phyloP scores from a whole-genome alignment of 1,284 basidiomycete species.

The Tylopilus sp. region DNA sequence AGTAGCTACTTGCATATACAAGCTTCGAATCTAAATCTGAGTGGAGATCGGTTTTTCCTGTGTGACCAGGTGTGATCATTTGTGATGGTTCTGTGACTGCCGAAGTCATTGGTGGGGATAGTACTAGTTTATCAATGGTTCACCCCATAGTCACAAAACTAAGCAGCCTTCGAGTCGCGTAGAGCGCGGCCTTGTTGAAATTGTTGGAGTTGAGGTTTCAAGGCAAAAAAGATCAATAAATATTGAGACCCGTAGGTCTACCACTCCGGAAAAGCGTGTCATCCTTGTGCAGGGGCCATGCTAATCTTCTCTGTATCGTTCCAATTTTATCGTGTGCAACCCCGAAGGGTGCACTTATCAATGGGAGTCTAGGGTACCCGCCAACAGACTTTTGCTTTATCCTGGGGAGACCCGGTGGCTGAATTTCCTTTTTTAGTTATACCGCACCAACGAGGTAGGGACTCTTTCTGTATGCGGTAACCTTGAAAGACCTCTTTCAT shows the following conservation, averaged over 20 bases:
- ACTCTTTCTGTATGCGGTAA: conserved; percentile 2
- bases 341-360: conserved; percentile 33
- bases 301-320: conserved; percentile 38
- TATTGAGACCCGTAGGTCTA: conserved; percentile 37
- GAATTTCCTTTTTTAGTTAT: not conserved
- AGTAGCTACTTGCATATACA: too few relatives aligned
- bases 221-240: conserved; percentile 26
- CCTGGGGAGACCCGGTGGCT: conserved; percentile 12
- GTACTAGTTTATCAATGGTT: too few relatives aligned
- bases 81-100: too few relatives aligned
- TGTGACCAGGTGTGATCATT: too few relatives aligned
- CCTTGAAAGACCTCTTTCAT: too few relatives aligned
- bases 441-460: too few relatives aligned
- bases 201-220: too few relatives aligned
- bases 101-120: not conserved
- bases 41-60: too few relatives aligned
- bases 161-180: too few relatives aligned
- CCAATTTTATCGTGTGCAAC: conserved; percentile 39
- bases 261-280: conserved; percentile 36
- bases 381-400: conserved; percentile 21
- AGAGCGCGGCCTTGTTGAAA: too few relatives aligned
- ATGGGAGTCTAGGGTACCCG: accelerated
- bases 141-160: too few relatives aligned
- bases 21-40: too few relatives aligned
- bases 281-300: conserved; percentile 36